Evolutionary conservation across 305 asterid species (phyloP), one percentile per base, ranked within the genome.

Genomic region (Fraxinus albicans): DNA sequence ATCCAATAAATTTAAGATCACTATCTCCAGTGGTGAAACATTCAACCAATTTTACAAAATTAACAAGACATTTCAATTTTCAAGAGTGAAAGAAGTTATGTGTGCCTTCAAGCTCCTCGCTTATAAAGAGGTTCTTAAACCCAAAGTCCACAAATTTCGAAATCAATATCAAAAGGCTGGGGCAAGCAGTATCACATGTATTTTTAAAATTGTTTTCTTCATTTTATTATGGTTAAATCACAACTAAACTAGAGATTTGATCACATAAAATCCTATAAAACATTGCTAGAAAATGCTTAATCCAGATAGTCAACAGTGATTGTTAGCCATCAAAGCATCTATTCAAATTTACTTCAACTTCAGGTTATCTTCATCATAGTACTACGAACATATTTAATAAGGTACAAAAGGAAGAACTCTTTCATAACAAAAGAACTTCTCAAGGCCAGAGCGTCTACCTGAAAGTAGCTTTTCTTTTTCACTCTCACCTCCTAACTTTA

Each of bases 401-500:
- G 23, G 42, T 29, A 29, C 4, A 31, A 70, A 70, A 13, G 10
- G 40, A 70, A 29, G 10, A 70, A 70, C 8, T 31, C 23, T 33
- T 70, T 15, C 15, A 13, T 67, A 67, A 67, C 40, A 12, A 72
- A 34, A 72, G 21, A 72, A 31, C 8, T 27, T 31, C 40, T 31
- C 40, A 5, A 31, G 21, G 76, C 40, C 76, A 70, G 40, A 29
- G 76, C 19, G 35, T 13, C 40, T 27, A 31, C 76, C 76, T 70
- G 76, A 29, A 13, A 29, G 36, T 31, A 17, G 21, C 44, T 4
- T 55, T 42, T 36, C 50, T 17, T 21, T 76, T 47, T 35, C 73
- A 73, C 75, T 63, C 67, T 60, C 42, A 35, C 21, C 78, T 77
- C 80, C 65, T 58, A 76, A 42, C 40, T 34, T 19, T 74, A 13